Evolutionary conservation across 768 basidiomycete species (phyloP).

Genomic region (Boletus bicolor): DNA sequence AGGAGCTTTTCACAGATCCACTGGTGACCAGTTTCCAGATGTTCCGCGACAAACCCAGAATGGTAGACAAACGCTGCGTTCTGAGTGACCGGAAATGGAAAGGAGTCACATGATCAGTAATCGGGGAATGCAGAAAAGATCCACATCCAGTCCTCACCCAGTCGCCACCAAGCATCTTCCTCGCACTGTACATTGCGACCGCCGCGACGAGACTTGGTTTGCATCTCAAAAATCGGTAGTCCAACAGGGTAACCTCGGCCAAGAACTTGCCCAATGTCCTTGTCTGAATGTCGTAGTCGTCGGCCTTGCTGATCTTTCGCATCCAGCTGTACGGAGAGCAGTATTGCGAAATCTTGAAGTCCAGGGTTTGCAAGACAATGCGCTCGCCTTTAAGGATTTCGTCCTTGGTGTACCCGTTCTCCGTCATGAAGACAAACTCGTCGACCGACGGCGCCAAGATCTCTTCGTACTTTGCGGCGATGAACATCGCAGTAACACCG

Average conservation of each 20-base stretch:
- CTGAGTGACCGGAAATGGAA: constrained; percentile 43
- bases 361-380: constrained; percentile 91
- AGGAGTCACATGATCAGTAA: constrained; percentile 34
- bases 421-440: constrained; percentile 99
- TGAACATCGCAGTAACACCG: constrained; percentile 98
- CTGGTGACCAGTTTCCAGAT: constrained; percentile 76
- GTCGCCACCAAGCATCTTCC: constrained; percentile 89
- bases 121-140: constrained; percentile 7
- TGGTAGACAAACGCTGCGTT: constrained; percentile 89
- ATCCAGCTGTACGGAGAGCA: constrained; percentile 99
- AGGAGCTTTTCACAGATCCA: constrained; percentile 81
- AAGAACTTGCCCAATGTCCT: constrained; percentile 96
- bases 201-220: constrained; percentile 95
- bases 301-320: constrained; percentile 96
- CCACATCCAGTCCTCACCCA: constrained; percentile 69
- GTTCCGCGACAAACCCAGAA: constrained; percentile 87
- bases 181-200: constrained; percentile 94
- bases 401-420: constrained; percentile 89
- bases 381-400: constrained; percentile 98
- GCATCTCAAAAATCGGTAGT: constrained; percentile 87
- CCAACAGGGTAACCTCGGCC: constrained; percentile 92
- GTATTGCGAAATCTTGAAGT: constrained; percentile 94
- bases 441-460: constrained; percentile 95
- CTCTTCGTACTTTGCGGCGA: constrained; percentile 99
- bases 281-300: constrained; percentile 98